A percentile compares a stretch with the other conserved stretches of the same genome.
These are phyloP conservation scores for Naganishia sp. DNA, from an alignment of 1,284 basidiomycete species.

Conservation along the genomic window DNA sequence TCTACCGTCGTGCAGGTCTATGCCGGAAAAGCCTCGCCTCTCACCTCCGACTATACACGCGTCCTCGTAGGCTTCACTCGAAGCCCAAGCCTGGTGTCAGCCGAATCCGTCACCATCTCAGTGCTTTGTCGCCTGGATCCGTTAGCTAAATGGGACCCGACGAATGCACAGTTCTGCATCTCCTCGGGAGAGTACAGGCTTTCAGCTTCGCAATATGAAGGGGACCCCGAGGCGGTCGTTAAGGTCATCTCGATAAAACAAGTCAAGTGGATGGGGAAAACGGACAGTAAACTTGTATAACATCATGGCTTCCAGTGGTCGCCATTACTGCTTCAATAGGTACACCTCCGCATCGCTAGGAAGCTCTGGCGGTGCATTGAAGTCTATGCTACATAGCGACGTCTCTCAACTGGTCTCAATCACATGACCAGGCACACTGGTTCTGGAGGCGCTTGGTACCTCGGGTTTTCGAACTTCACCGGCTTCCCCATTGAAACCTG, in stretches of 20 bases:
- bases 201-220: slow-evolving; percentile 7
- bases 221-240: background rate
- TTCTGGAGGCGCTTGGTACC: slow-evolving; percentile 16
- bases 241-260: background rate
- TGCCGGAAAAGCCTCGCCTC: background rate
- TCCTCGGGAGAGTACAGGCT: background rate
- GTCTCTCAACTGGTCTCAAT: background rate
- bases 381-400: background rate
- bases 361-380: background rate
- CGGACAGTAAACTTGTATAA: background rate
- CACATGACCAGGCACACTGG: slow-evolving; percentile 33
- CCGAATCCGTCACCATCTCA: background rate
- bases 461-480: slow-evolving; percentile 1
- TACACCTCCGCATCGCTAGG: background rate
- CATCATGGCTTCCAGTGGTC: too few species aligned
- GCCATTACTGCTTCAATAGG: too few species aligned
- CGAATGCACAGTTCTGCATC: background rate
- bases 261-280: background rate
- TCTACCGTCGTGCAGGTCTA: slow-evolving; percentile 24
- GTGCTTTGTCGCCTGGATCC: slow-evolving; percentile 15
- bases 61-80: slow-evolving; percentile 21
- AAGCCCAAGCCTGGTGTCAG: background rate
- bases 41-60: background rate
- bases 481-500: slow-evolving; percentile 31
- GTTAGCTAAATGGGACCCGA: slow-evolving; percentile 13